Percentiles rank a stretch among this genome's conserved stretches.
phyloP scores from a whole-genome alignment of 2,329 filamentous ascomycete species.

The Cercospora sp. region DNA sequence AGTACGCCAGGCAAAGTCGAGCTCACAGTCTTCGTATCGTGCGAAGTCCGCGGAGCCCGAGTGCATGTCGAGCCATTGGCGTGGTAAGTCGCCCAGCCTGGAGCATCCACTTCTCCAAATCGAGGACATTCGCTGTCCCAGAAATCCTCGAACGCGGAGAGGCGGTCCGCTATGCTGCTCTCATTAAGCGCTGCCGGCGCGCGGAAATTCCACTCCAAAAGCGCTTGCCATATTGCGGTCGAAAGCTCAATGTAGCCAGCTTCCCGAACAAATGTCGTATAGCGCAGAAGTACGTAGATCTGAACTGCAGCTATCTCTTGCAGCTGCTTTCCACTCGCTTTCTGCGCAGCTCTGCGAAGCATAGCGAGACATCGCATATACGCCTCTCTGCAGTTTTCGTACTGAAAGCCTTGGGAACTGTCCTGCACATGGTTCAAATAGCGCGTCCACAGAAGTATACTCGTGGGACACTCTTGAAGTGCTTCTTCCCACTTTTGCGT shows the following conservation, averaged over 20 bases:
- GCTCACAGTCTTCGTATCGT: constrained; percentile 12
- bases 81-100: constrained; percentile 65
- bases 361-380: constrained; percentile 58
- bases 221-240: constrained; percentile 77
- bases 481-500: constrained; percentile 65
- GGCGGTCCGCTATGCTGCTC: constrained; percentile 15
- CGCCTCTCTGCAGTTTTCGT: constrained; percentile 62
- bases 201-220: constrained; percentile 71
- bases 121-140: constrained; percentile 85
- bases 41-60: background rate
- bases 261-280: constrained; percentile 73
- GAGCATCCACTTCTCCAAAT: constrained; percentile 70
- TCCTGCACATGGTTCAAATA: constrained; percentile 73
- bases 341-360: background rate
- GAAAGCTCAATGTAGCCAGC: constrained; percentile 77
- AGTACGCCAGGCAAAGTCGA: constrained; percentile 56
- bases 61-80: background rate
- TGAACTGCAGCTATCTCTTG: constrained; percentile 46
- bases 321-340: constrained; percentile 9
- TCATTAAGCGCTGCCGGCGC: constrained; percentile 44
- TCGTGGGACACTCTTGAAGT: constrained; percentile 56
- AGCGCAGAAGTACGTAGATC: constrained; percentile 71
- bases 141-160: constrained; percentile 63
- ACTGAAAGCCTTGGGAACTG: constrained; percentile 65
- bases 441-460: constrained; percentile 68